Percentiles rank a stretch among this genome's conserved stretches.
Conservation (phyloP, 1,284 basidiomycete species). For the Earliella scabrosa region DNA sequence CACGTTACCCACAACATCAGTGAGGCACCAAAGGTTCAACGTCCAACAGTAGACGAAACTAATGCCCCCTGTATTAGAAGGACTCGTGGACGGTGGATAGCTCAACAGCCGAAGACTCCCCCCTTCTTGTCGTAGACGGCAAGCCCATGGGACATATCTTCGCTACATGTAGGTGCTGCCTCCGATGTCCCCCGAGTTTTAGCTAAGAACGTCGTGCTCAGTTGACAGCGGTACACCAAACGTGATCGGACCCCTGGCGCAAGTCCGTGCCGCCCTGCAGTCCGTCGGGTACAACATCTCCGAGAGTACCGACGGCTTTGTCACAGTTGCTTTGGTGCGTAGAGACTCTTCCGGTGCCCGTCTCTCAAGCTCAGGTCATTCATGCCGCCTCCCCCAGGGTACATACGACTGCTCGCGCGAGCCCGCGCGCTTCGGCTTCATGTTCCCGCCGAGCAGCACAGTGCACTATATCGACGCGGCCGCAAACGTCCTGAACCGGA, state of each 20-base stretch:
- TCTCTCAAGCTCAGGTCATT: too few species aligned
- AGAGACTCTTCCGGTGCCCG: background rate
- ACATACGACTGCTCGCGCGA: constrained; percentile 22
- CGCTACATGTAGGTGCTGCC: constrained; percentile 6
- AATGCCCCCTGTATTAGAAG: background rate
- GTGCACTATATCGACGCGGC: constrained; percentile 21
- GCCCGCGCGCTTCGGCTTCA: constrained; percentile 21
- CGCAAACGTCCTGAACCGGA: constrained; percentile 23
- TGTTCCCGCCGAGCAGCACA: constrained; percentile 17
- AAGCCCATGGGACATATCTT: constrained; percentile 8
- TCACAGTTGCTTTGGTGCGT: constrained; percentile 15
- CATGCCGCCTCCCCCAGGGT: background rate
- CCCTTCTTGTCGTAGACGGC: constrained; percentile 13
- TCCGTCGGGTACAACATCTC: constrained; percentile 17
- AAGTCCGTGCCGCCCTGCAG: constrained; percentile 3
- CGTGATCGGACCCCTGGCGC: constrained; percentile 13
- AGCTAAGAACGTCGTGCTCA: background rate
- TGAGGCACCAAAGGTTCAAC: background rate
- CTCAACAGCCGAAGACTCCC: background rate
- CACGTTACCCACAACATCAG: constrained; percentile 3
- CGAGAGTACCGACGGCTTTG: constrained; percentile 10
- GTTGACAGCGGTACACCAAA: constrained; percentile 23
- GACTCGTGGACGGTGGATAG: constrained; percentile 10
- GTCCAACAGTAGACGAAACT: background rate
- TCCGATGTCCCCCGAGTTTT: too few species aligned